Percentiles rank a stretch among this genome's conserved stretches.
phyloP scores from a whole-genome alignment of 345 rosid species.

The Eucalyptus melliodora region DNA sequence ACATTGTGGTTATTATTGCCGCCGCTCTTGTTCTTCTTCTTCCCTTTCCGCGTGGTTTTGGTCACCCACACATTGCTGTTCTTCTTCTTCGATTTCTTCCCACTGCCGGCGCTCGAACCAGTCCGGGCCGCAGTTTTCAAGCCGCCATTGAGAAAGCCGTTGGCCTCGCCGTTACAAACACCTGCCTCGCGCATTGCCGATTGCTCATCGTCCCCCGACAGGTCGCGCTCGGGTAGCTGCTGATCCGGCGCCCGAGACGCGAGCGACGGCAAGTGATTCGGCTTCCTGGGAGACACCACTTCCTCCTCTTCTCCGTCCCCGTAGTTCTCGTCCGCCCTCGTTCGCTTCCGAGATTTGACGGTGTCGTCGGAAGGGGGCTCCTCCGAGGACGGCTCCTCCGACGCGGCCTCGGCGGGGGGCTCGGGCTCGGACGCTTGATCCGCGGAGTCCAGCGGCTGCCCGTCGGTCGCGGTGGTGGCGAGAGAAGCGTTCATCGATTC shows the following conservation, averaged over 20 bases:
- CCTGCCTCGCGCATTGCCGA: neutral
- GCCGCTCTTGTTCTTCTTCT: conserved; percentile 68
- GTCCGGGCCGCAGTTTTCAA: neutral
- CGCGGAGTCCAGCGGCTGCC: neutral
- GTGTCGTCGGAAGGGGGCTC: conserved; percentile 49
- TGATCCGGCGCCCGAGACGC: neutral
- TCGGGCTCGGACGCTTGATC: neutral
- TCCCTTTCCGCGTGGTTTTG: conserved; percentile 81
- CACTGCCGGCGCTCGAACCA: neutral
- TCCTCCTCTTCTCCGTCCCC: conserved; percentile 40
- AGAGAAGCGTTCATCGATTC: neutral
- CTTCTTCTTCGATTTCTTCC: conserved; percentile 86
- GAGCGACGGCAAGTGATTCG: conserved; percentile 39
- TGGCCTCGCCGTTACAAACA: neutral
- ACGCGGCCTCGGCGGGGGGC: conserved; percentile 36
- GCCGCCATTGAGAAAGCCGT: neutral
- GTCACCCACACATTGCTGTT: conserved; percentile 77
- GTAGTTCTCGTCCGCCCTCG: conserved; percentile 5
- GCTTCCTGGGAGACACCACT: conserved; percentile 46
- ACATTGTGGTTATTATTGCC: conserved; percentile 22
- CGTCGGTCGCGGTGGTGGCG: neutral
- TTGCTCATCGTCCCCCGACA: neutral
- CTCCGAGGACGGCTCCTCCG: conserved; percentile 47
- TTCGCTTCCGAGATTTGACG: conserved; percentile 54
- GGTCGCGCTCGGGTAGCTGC: neutral